Evolutionary conservation across 441 rosid genomes (phyloP).

Genomic region (Erodium trifolium): DNA sequence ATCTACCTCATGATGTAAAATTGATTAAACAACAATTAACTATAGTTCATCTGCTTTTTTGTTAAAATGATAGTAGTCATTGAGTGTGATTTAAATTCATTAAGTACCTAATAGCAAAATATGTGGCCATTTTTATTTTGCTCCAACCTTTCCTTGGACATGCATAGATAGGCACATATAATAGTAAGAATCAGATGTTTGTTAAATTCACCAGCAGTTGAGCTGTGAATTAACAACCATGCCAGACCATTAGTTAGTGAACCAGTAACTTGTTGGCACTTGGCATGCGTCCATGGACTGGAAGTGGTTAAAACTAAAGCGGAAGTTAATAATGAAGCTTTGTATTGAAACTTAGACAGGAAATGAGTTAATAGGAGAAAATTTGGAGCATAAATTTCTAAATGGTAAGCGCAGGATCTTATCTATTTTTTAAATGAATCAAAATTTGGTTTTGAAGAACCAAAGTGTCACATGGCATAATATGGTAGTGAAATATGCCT

Average conservation of each 20-base stretch:
- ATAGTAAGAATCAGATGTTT: background rate
- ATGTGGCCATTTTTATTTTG: background rate
- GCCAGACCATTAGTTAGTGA: background rate
- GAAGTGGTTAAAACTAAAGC: background rate
- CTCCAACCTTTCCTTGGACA: background rate
- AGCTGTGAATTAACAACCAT: background rate
- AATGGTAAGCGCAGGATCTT: background rate
- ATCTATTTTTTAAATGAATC: background rate
- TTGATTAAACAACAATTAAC: background rate
- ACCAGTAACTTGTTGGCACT: background rate
- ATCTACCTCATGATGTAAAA: background rate
- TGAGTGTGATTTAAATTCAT: background rate
- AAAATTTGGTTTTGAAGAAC: background rate
- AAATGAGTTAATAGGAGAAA: conserved; percentile 2
- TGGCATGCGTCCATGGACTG: background rate
- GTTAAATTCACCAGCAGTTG: background rate
- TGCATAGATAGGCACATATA: background rate
- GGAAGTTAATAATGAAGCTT: background rate
- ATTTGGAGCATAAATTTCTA: background rate
- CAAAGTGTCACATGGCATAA: background rate
- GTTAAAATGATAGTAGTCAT: background rate
- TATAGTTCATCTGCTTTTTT: background rate
- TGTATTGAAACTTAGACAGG: background rate
- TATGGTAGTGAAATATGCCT: background rate
- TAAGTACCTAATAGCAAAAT: background rate